Base-by-base conservation (phyloP, 2,329 filamentous ascomycete genomes). In the Claviceps sp. region DNA sequence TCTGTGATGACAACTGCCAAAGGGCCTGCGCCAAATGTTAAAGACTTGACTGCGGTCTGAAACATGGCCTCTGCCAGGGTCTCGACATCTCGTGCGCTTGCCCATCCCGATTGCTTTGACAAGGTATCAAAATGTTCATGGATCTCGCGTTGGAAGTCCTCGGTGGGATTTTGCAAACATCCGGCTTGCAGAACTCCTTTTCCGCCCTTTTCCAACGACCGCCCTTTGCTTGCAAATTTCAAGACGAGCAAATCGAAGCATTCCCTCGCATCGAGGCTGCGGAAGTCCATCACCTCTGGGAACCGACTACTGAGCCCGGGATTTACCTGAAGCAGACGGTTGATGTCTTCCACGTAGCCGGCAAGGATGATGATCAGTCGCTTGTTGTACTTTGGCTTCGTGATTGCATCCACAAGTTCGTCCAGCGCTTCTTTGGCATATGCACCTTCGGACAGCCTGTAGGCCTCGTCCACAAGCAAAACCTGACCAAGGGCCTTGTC, bases 391-490 rank as follows among this genome's bases (percentile, higher is more conserved):
- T 68, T 73, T 0, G 74, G 71, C 54, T 86, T 78, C 1, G 73
- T 77, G 0, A 74, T 60, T 0, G 65, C 70, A 54, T 77, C 73
- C 0, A 79, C 73, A 0, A 79, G 59, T 59, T 79, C 76, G 44
- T 78, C 75, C 2, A 78, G 64, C 0, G 76, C 76, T 54, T 79
- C 76, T 45, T 76, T 74, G 0, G 77, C 81, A 56, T 79, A 88
- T 0, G 60, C 59, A 0, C 78, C 78, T 1, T 77, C 74, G 0
- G 57, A 56, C 1, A 88, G 73, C 0, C 83, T 74, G 56, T 88
- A 88, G 0, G 84, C 84, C 60, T 88, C 84, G 52, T 89, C 85
- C 7, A 89, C 76, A 54, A 89, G 82, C 0, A 89, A 70, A 0
- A 89, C 79, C 22, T 76, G 78, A 0, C 85, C 84, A 0, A 87